Base-by-base conservation (phyloP, 331 rosid species). In the Erythrophleum ivorense region DNA sequence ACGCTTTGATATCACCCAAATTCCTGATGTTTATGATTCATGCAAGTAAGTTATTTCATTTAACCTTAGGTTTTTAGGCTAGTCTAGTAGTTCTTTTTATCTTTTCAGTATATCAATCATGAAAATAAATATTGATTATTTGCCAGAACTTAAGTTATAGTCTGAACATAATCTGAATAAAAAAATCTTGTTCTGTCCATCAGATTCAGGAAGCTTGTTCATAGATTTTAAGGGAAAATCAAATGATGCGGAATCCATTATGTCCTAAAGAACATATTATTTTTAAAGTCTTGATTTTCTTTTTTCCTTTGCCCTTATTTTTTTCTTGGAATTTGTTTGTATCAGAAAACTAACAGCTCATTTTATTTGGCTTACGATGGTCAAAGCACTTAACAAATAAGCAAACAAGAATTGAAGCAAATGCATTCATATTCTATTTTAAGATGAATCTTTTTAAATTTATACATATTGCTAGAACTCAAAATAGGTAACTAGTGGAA, bases 11-110 rank as follows among this genome's bases (percentile, higher is more conserved):
- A 80, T 95, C 82, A 89, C 98, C 49, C 98, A 93, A 85, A 95
- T 95, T 86, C 98, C 98, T 7, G 98, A 93, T 82, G 96, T 93
- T 67, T 93, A 95, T 82, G 98, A 95, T 82, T 95, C 98, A 14
- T 93, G 98, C 98, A 95, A 95, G 98, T 95, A 88, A 93, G 98
- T 78, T 77, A 78, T 84, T 45, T 78, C 46, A 2, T 81, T 58
- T 63, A 5, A 21, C 29, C 41, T 63, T 16, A 33, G 41, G 80
- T 36, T 40, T 86, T 69, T 24, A 15, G 34, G 71, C 80, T 63
- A 50, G 16, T 49, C 4, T 64, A 3, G 48, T 38, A 59, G 45
- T 58, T 78, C 31, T 57, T 78, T 72, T 45, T 13, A 29, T 66
- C 58, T 72, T 45, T 36, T 58, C 77, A 45, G 46, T 7, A 24